Conservation (phyloP, 2,329 filamentous ascomycete genomes). For the Lasiodiplodia sp. region DNA sequence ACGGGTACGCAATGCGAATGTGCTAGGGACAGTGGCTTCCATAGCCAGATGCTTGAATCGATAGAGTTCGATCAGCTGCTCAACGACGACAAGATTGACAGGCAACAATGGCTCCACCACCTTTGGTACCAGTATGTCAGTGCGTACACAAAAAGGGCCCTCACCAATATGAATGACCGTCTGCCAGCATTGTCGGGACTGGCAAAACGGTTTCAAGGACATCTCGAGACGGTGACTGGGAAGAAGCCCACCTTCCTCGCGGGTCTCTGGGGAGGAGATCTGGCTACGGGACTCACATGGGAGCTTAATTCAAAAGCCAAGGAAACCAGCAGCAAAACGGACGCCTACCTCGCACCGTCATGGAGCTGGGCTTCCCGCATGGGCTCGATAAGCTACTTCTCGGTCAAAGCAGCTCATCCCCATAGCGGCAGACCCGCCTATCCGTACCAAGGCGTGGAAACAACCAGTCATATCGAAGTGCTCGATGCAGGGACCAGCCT, state of each 20-base stretch:
- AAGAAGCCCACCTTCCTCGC: background rate
- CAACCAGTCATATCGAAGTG: background rate
- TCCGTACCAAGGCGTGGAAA: background rate
- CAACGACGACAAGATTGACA: background rate
- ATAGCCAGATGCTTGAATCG: background rate
- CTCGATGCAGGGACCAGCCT: background rate
- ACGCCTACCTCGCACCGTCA: background rate
- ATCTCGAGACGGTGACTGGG: background rate
- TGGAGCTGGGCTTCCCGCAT: background rate
- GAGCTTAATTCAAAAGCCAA: background rate
- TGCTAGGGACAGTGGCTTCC: background rate
- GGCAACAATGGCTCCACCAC: background rate
- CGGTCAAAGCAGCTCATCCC: background rate
- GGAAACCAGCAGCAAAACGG: background rate
- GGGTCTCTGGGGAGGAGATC: background rate
- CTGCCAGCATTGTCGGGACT: background rate
- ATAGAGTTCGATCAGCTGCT: background rate
- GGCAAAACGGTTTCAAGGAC: background rate
- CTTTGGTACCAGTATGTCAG: background rate
- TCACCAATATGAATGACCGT: background rate
- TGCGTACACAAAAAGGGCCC: background rate
- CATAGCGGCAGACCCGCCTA: background rate
- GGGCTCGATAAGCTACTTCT: background rate
- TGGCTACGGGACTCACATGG: background rate
- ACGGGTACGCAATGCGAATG: background rate